These are phyloP conservation scores for Curvularia sp. DNA, from an alignment of 2,329 filamentous ascomycete species.

Conservation along the genomic window DNA sequence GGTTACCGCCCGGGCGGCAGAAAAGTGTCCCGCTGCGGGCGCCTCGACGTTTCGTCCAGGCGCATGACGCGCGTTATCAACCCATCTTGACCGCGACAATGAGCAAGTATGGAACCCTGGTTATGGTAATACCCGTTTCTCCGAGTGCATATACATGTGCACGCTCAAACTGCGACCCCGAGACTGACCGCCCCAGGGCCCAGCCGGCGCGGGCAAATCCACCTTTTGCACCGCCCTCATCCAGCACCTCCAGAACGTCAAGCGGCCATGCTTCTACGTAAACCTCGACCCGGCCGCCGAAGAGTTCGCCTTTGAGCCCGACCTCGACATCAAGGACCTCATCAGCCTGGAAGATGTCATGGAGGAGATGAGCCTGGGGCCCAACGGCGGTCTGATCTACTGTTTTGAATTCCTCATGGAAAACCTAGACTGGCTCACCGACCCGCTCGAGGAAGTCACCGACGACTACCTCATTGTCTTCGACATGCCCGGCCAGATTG, in stretches of 20 bases:
- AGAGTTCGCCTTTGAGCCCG: slow-evolving; percentile 86
- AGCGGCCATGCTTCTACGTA: slow-evolving; percentile 95
- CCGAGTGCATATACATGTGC: neutral
- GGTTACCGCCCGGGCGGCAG: slow-evolving; percentile 17
- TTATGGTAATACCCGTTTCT: slow-evolving; percentile 67
- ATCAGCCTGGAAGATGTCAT: slow-evolving; percentile 95
- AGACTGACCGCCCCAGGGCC: slow-evolving; percentile 61
- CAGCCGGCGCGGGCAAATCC: slow-evolving; percentile 94
- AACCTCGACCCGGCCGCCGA: slow-evolving; percentile 98
- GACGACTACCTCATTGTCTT: slow-evolving; percentile 98
- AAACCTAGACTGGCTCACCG: slow-evolving; percentile 89
- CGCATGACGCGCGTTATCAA: slow-evolving; percentile 14
- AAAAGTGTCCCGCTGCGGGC: slow-evolving; percentile 23
- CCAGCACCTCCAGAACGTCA: slow-evolving; percentile 87
- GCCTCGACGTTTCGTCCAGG: slow-evolving; percentile 3
- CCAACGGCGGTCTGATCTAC: slow-evolving; percentile 92
- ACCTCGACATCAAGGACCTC: slow-evolving; percentile 93
- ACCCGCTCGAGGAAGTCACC: slow-evolving; percentile 81
- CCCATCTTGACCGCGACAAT: slow-evolving; percentile 57
- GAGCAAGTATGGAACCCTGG: slow-evolving; percentile 93
- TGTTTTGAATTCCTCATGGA: slow-evolving; percentile 96
- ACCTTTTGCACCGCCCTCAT: slow-evolving; percentile 96
- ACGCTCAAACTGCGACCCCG: neutral
- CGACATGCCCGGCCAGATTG: slow-evolving; percentile 98
- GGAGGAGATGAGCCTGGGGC: slow-evolving; percentile 90